Evolutionary conservation across 345 rosid species (phyloP).

Genomic region (Trapa bicornis): DNA sequence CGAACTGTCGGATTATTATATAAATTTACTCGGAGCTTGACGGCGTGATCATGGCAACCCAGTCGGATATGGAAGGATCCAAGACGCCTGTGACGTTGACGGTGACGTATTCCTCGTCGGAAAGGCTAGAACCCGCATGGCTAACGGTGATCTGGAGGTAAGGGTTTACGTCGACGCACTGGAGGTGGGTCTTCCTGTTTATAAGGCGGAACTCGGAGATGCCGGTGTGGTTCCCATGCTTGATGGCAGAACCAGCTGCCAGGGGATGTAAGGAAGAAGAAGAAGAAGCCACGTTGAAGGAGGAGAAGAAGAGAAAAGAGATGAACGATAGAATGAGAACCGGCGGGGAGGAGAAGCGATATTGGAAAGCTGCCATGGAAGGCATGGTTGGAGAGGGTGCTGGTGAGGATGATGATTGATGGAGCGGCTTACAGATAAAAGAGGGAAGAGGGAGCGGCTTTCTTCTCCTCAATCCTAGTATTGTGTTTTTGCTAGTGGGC

Average conservation of each 20-base stretch:
- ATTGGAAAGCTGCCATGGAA: too few relatives aligned
- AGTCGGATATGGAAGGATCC: conserved; percentile 21
- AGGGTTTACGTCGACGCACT: conserved; percentile 20
- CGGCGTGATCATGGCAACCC: conserved; percentile 72
- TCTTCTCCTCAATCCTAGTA: too few relatives aligned
- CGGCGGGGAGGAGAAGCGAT: too few relatives aligned
- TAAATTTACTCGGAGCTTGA: conserved; percentile 29
- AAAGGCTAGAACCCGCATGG: conserved; percentile 4
- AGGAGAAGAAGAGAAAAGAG: neutral
- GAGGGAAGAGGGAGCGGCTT: too few relatives aligned
- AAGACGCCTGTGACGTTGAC: conserved; percentile 38
- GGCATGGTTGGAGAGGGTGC: too few relatives aligned
- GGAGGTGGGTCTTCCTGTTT: conserved; percentile 26
- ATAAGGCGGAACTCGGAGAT: conserved; percentile 39
- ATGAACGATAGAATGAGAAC: neutral
- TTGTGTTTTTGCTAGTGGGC: too few relatives aligned
- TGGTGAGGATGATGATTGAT: too few relatives aligned
- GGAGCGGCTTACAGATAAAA: too few relatives aligned
- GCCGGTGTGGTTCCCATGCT: conserved; percentile 32
- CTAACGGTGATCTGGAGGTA: conserved; percentile 19
- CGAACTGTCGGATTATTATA: too few relatives aligned
- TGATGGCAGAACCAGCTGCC: conserved; percentile 13
- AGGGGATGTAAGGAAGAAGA: conserved; percentile 23
- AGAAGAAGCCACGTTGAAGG: neutral
- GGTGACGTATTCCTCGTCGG: conserved; percentile 24